Conservation (phyloP, 2,329 filamentous ascomycete genomes). For the Calonectria pseudoturangicola region DNA sequence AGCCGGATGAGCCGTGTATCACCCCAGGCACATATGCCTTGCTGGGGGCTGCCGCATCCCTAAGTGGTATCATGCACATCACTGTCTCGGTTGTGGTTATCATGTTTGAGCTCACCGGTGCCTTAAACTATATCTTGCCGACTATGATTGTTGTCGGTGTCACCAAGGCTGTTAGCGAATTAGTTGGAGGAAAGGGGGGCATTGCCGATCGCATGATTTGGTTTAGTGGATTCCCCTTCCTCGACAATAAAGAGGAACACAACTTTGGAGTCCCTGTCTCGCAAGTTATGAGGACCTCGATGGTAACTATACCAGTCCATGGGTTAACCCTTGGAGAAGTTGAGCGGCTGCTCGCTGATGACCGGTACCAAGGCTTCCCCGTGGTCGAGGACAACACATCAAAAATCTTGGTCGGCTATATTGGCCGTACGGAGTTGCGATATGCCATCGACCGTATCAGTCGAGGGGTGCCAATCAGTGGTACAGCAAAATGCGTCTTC, state of each 20-base stretch:
- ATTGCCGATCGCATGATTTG: constrained; percentile 99
- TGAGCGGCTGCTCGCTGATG: constrained; percentile 84
- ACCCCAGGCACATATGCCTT: constrained; percentile 98
- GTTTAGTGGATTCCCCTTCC: constrained; percentile 97
- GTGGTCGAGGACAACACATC: constrained; percentile 84
- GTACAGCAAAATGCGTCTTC: constrained; percentile 85
- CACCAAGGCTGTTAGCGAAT: constrained; percentile 92
- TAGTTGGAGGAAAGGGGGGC: constrained; percentile 94
- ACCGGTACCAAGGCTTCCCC: constrained; percentile 93
- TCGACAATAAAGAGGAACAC: constrained; percentile 98
- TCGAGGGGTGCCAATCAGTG: constrained; percentile 79
- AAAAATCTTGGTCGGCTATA: constrained; percentile 89
- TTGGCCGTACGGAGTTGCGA: constrained; percentile 91
- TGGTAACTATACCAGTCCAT: constrained; percentile 82
- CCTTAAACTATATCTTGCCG: constrained; percentile 95
- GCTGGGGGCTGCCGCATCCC: constrained; percentile 90
- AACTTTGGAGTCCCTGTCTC: constrained; percentile 96
- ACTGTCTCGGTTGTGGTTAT: constrained; percentile 98
- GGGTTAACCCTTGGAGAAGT: constrained; percentile 86
- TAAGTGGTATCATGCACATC: constrained; percentile 98
- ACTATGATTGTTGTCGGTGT: constrained; percentile 99
- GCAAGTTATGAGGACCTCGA: constrained; percentile 87
- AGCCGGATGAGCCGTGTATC: constrained; percentile 95
- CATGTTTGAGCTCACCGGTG: constrained; percentile 99
- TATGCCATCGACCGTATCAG: constrained; percentile 91